phyloP scores from a whole-genome alignment of 495 filamentous ascomycete genomes.

The Xylaria nigripes region DNA sequence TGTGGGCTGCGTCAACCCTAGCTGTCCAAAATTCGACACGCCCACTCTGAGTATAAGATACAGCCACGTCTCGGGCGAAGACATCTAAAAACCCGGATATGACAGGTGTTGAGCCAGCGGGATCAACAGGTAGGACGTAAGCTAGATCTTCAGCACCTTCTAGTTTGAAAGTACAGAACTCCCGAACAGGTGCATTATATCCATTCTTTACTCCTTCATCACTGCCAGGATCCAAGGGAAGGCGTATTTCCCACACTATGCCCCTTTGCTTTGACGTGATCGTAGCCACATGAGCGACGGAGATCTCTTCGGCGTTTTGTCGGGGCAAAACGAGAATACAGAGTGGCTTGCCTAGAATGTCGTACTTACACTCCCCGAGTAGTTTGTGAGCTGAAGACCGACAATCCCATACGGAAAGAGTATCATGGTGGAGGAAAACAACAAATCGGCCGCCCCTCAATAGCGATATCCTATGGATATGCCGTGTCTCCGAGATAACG shows the following conservation, averaged over 20 bases:
- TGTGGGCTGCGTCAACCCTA: conserved; percentile 50
- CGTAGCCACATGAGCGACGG: conserved; percentile 64
- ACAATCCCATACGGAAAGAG: conserved; percentile 75
- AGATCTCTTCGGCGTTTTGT: conserved; percentile 42
- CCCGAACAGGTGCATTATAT: conserved; percentile 39
- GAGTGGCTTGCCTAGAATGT: conserved; percentile 61
- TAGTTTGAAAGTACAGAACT: conserved; percentile 67
- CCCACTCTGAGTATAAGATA: conserved; percentile 74
- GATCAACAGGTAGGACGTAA: conserved; percentile 84
- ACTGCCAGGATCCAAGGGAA: conserved; percentile 34
- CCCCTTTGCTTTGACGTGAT: conserved; percentile 77
- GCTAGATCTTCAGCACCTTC: conserved; percentile 64
- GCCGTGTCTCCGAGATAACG: conserved; percentile 57
- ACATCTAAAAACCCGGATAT: conserved; percentile 78
- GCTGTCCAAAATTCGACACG: conserved; percentile 81
- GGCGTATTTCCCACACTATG: conserved; percentile 72
- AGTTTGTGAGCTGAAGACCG: conserved; percentile 46
- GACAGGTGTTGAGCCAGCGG: conserved; percentile 63
- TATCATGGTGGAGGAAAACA: conserved; percentile 70
- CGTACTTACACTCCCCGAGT: conserved; percentile 52
- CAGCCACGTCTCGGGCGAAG: conserved; percentile 80
- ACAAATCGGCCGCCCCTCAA: conserved; percentile 67
- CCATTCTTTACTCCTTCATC: conserved; percentile 26
- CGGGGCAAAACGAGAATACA: conserved; percentile 75
- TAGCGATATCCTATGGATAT: conserved; percentile 77